Evolutionary conservation across 305 asterid species (phyloP).

Genomic region (Fraxinus sp.): DNA sequence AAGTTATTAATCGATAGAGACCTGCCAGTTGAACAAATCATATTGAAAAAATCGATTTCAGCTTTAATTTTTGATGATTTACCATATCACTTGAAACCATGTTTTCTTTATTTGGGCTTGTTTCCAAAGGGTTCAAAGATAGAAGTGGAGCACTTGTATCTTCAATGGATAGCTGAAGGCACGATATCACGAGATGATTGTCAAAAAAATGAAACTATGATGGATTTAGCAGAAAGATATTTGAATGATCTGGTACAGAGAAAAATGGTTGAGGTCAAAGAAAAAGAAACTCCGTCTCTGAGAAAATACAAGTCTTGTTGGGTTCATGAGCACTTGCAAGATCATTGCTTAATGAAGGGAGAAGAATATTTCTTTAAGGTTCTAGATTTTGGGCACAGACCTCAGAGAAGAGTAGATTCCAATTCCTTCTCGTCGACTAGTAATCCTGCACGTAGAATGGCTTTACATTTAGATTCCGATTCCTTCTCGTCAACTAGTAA

Average conservation of each 20-base stretch:
- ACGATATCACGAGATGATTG: neutral
- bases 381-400: neutral
- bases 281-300: too few relatives aligned
- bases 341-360: neutral
- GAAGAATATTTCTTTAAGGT: conserved; percentile 5
- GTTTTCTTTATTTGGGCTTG: conserved; percentile 19
- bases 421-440: too few relatives aligned
- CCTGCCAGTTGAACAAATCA: neutral
- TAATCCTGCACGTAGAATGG: neutral
- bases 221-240: neutral
- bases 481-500: too few relatives aligned
- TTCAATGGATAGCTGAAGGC: conserved; percentile 21
- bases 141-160: conserved; percentile 5
- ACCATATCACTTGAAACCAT: conserved; percentile 16
- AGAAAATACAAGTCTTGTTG: neutral
- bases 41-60: neutral
- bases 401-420: neutral
- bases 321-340: conserved; percentile 10
- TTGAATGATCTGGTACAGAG: neutral
- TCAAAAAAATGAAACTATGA: neutral
- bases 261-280: neutral
- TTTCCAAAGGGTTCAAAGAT: conserved; percentile 1
- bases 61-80: neutral
- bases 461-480: neutral
- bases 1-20: neutral